Base-by-base conservation (phyloP, 2,329 filamentous ascomycete species). In the Fusarium sp. region DNA sequence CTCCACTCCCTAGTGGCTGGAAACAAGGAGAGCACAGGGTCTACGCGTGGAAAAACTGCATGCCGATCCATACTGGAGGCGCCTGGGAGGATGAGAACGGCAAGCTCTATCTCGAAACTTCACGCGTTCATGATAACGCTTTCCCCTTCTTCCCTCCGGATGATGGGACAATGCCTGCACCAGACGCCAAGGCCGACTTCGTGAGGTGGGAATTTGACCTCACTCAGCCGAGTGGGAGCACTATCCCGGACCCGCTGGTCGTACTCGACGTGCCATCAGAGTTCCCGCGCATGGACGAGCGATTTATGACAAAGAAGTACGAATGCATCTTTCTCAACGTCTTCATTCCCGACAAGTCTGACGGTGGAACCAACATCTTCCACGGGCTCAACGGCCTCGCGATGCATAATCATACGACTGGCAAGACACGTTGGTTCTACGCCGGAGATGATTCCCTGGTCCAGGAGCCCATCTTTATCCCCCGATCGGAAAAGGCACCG, bases 181-280 rank as follows among this genome's bases (percentile, higher is more conserved):
- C 46, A 28, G 2, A 55, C 61, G 2, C 44, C 58, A 68, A 68
- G 39, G 65, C 65, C n/a, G 67, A 70, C 3, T 71, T 30, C 8
- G 68, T 71, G 1, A 60, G 60, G 1, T 71, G 67, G 68, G 67
- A 68, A 23, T 62, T 71, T 1, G 67, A 71, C 27, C 28, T 66
- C 2, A 59, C 15, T 27, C 46, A 62, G 0, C 66, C 65, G 2
- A 63, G 1, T 4, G 53, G 59, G 0, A 56, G 43, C 0, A 60
- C 39, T 1, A 37, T 71, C 11, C 50, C 8, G 0, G 63, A 70
- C 2, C 66, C 63, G 0, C 1, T 39, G 7, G 1, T 41, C 40
- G 23, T 41, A 9, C 40, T 41, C 40, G 40, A 41, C n/a, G 23
- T 41, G 40, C 40, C 40, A 18, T 18, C n/a, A n/a, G 40, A 41